phyloP scores from a whole-genome alignment of 2,329 filamentous ascomycete genomes.

The Trichoderma sp. region DNA sequence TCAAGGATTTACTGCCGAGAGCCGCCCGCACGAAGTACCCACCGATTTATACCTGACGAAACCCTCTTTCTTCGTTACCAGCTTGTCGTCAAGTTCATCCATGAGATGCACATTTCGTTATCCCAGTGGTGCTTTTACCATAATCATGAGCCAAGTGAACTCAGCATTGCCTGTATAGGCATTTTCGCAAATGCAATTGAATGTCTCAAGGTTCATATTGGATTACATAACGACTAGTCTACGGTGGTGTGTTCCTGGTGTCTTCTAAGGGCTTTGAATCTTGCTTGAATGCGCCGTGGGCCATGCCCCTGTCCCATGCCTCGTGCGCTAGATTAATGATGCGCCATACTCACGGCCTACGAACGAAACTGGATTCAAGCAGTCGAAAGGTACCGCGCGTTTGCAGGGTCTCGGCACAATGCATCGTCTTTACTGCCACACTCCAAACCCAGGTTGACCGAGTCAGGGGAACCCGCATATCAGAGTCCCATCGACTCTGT shows the following conservation, averaged over 20 bases:
- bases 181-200: neutral
- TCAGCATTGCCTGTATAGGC: neutral
- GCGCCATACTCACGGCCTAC: neutral
- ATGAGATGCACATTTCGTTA: neutral
- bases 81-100: neutral
- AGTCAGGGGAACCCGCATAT: neutral
- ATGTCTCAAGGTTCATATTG: neutral
- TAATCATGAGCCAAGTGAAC: neutral
- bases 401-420: neutral
- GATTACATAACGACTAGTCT: neutral
- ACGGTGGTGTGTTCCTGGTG: neutral
- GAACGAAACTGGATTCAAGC: neutral
- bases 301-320: neutral
- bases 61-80: neutral
- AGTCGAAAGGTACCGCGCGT: neutral
- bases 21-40: neutral
- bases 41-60: neutral
- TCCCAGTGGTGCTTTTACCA: neutral
- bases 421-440: neutral
- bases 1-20: neutral
- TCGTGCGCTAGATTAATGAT: neutral
- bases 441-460: neutral
- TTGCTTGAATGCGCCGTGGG: neutral
- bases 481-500: neutral
- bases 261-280: neutral